phyloP scores from a whole-genome alignment of 169 alveolate species.

The Plasmodium malariae region DNA sequence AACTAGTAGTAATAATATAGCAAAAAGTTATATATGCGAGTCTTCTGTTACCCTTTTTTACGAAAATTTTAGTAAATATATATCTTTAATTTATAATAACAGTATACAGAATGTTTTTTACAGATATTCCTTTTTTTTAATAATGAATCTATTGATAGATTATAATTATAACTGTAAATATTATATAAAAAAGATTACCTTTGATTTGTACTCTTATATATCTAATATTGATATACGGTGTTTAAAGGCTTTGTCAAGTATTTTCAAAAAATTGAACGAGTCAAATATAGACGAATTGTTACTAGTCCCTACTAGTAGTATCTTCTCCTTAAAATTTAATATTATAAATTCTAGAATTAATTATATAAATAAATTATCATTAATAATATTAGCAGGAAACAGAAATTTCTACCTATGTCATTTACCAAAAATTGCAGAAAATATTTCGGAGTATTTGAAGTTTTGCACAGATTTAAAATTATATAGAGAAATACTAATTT shows the following conservation, averaged over 20 bases:
- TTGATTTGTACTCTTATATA: conserved; percentile 51
- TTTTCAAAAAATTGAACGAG: conserved; percentile 70
- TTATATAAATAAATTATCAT: conserved; percentile 70
- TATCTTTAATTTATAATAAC: conserved; percentile 68
- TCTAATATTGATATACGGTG: conserved; percentile 63
- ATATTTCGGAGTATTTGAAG: conserved; percentile 68
- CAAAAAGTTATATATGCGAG: conserved; percentile 58
- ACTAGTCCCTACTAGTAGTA: conserved; percentile 61
- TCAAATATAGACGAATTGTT: conserved; percentile 66
- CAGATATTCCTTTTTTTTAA: conserved; percentile 49
- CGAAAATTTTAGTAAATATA: conserved; percentile 67
- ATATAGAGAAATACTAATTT: conserved; percentile 66
- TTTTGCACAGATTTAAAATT: conserved; percentile 62
- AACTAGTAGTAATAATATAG: not conserved
- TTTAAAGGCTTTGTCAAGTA: conserved; percentile 29
- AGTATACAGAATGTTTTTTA: conserved; percentile 65
- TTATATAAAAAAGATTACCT: conserved; percentile 52
- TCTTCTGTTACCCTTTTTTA: conserved; percentile 38
- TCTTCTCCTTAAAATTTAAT: conserved; percentile 64
- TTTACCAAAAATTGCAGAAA: conserved; percentile 76
- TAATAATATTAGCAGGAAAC: conserved; percentile 50
- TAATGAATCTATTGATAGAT: conserved; percentile 54
- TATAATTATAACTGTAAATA: conserved; percentile 50
- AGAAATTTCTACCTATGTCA: conserved; percentile 47
- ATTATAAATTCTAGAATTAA: conserved; percentile 70